phyloP scores from a whole-genome alignment of 306 rosid species.

The Quercus mongolica region DNA sequence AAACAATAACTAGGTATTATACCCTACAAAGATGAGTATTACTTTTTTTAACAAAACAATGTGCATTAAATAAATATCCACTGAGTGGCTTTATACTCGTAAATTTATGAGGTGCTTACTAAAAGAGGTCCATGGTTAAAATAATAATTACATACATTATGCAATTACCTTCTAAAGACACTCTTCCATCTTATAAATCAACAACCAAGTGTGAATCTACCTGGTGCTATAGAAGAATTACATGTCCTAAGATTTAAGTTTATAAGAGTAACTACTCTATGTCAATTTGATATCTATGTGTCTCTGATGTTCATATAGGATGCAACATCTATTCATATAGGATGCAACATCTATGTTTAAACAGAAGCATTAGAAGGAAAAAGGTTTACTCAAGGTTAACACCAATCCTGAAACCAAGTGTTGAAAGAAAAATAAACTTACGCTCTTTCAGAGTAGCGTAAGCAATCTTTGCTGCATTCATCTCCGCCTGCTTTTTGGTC shows the following conservation, averaged over 20 bases:
- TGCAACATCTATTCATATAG: not conserved
- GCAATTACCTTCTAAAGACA: not conserved
- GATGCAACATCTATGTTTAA: not conserved
- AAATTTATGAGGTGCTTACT: not conserved
- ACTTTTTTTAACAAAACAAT: no score
- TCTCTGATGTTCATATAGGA: not conserved
- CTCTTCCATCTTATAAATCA: not conserved
- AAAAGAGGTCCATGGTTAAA: not conserved
- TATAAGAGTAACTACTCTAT: no score
- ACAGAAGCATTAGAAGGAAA: not conserved
- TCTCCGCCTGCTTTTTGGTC: slow-evolving; percentile 77
- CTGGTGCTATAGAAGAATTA: not conserved
- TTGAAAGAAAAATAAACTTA: slow-evolving; percentile 32
- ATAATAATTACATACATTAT: not conserved
- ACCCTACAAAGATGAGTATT: no score
- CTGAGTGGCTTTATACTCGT: no score
- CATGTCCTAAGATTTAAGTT: not conserved
- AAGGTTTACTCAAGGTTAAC: not conserved
- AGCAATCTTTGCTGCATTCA: slow-evolving; percentile 78
- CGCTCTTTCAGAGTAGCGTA: slow-evolving; percentile 48
- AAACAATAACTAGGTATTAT: no score
- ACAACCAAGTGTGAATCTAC: not conserved
- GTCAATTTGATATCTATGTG: not conserved
- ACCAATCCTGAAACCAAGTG: not conserved
- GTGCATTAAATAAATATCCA: no score